Base-by-base conservation (phyloP, 768 basidiomycete genomes). In the Lepiota venenata region DNA sequence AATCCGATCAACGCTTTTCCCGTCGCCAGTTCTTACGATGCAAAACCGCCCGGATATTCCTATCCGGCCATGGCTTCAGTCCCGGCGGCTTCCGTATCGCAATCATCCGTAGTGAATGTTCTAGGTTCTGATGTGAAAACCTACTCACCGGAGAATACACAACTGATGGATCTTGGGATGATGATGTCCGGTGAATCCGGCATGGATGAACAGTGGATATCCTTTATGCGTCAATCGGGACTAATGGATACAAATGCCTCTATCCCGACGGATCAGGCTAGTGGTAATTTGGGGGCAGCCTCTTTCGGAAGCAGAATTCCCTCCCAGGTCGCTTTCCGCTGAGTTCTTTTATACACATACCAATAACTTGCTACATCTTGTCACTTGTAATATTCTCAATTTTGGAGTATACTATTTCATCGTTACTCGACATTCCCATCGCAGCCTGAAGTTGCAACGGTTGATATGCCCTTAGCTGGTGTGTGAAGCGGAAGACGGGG, bases 161-260 rank as follows among this genome's bases (percentile, higher is more conserved):
- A 56, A 29, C 54, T 76, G 14, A 65, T 71, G 25, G 74, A 75
- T 46, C 59, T 79, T 40, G 79, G 76, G 5, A 70, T 80, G 72
- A 74, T 82, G 64, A 74, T 80, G 64, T 71, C 77, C 16, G 81
- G 81, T 21, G 81, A 84, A 48, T 77, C 77, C n/a, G 75, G 76
- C 10, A 81, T 84, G 63, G 82, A 84, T 57, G 81, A 85, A 50
- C 81, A 81, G 61, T 88, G 86, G 86, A 76, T 74, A 62, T 75
- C 77, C 8, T 80, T 87, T 59, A 84, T 88, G 79, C 76, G 78
- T 36, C 80, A 84, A 52, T 78, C 81, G 9, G 83, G 82, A 15
- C 64, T 85, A 50, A 60, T 85, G 57, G 76, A 79, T 58, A 63
- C 60, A n/a, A 63, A 61, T 53, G 43, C 49, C 52, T 38, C 47